phyloP scores from a whole-genome alignment of 345 rosid species.

The Melaleuca quinquenervia region DNA sequence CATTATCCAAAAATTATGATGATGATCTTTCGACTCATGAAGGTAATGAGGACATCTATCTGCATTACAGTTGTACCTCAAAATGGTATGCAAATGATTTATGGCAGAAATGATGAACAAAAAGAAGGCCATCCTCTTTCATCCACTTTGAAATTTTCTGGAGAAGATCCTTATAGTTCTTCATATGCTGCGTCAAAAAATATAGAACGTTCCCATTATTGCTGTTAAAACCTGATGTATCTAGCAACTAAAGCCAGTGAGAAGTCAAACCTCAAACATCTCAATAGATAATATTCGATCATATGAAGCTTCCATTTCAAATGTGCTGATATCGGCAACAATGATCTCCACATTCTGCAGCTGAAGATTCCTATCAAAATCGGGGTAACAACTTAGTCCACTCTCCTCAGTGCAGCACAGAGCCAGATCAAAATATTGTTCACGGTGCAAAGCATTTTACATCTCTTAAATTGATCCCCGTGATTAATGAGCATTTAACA shows the following conservation, averaged over 20 bases:
- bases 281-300: conserved; percentile 69
- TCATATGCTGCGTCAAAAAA: conserved; percentile 56
- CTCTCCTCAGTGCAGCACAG: accelerated
- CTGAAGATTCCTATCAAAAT: conserved; percentile 31
- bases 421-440: neutral
- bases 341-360: conserved; percentile 61
- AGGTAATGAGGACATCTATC: neutral
- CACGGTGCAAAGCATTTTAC: neutral
- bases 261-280: conserved; percentile 69
- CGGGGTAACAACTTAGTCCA: neutral
- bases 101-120: conserved; percentile 85
- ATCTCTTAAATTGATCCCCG: neutral
- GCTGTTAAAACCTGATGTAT: neutral
- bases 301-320: conserved; percentile 62
- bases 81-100: conserved; percentile 78
- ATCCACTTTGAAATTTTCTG: conserved; percentile 77
- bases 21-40: neutral
- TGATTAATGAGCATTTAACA: neutral
- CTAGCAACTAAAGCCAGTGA: neutral
- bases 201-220: neutral
- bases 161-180: conserved; percentile 66
- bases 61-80: conserved; percentile 33
- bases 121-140: conserved; percentile 65
- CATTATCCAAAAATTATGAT: neutral
- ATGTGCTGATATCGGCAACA: conserved; percentile 72